Conservation (phyloP, 129 eudicot genomes). For the Helichrysum umbraculigerum region DNA sequence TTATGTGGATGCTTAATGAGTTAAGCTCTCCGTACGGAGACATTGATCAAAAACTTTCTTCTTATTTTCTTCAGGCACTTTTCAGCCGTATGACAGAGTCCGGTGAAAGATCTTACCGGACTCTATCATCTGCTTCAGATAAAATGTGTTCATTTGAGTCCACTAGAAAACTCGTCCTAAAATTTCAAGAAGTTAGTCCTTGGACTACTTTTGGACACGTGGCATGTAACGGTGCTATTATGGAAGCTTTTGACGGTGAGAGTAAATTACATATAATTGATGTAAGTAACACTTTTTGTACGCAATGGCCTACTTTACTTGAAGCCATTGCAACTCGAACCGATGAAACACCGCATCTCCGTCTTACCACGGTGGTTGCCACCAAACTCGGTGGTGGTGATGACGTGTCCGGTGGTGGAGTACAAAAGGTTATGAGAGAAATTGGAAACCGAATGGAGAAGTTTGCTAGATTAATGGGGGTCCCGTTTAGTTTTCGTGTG, state of each 20-base stretch:
- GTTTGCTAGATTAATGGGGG: conserved; percentile 93
- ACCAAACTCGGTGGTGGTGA: conserved; percentile 16
- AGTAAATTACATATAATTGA: conserved; percentile 71
- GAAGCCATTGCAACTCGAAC: conserved; percentile 86
- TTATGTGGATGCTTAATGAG: conserved; percentile 94
- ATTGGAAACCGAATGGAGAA: conserved; percentile 82
- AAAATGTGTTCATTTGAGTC: conserved; percentile 70
- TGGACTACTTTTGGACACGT: conserved; percentile 98
- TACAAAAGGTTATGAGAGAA: conserved; percentile 75
- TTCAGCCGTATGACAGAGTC: conserved; percentile 84
- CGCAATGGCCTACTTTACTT: conserved; percentile 94
- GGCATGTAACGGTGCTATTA: conserved; percentile 83
- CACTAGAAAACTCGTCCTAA: conserved; percentile 59
- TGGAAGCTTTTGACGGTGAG: conserved; percentile 87
- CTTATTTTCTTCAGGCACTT: conserved; percentile 80
- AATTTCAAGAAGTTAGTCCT: conserved; percentile 94
- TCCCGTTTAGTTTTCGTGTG: conserved; percentile 70
- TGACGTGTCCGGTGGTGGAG: conserved; percentile 25
- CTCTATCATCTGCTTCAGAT: conserved; percentile 55
- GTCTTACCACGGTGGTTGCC: conserved; percentile 63
- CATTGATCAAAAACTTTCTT: conserved; percentile 72
- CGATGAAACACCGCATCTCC: conserved; percentile 81
- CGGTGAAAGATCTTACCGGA: conserved; percentile 54
- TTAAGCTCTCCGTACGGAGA: conserved; percentile 84
- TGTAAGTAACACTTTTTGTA: conserved; percentile 73